A percentile compares a stretch with the other conserved stretches of the same genome.
Conservation (phyloP, 1,284 basidiomycete genomes). For the Ustilago shanxiensis region DNA sequence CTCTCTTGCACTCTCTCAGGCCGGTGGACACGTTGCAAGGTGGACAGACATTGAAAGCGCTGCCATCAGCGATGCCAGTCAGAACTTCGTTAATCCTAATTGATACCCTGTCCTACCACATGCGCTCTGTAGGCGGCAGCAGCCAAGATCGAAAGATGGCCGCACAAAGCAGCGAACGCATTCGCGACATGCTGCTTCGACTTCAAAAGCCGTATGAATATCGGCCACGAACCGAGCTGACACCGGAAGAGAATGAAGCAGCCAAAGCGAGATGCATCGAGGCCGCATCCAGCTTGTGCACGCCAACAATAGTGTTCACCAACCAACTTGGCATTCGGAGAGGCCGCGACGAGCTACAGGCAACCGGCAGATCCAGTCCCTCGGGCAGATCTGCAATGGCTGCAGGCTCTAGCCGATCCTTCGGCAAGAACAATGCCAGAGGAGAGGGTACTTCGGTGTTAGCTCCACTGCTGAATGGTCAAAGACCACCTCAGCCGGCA, state of each 20-base stretch:
- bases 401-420: slow-evolving; percentile 1
- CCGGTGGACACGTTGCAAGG: slow-evolving; percentile 28
- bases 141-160: slow-evolving; percentile 33
- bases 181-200: slow-evolving; percentile 32
- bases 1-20: slow-evolving; percentile 34
- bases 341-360: slow-evolving; percentile 16
- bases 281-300: slow-evolving; percentile 29
- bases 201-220: slow-evolving; percentile 42
- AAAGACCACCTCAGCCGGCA: slow-evolving; percentile 24
- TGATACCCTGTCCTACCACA: slow-evolving; percentile 44
- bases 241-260: slow-evolving; percentile 13
- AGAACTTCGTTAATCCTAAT: slow-evolving; percentile 42
- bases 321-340: slow-evolving; percentile 44
- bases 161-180: slow-evolving; percentile 21
- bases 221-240: slow-evolving; percentile 3
- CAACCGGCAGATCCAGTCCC: slow-evolving; percentile 16
- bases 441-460: slow-evolving; percentile 31
- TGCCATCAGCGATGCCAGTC: slow-evolving; percentile 20
- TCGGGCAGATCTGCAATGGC: slow-evolving; percentile 4
- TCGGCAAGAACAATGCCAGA: slow-evolving; percentile 2
- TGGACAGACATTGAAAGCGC: neutral
- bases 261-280: slow-evolving; percentile 7
- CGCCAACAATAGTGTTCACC: slow-evolving; percentile 42
- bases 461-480: slow-evolving; percentile 34
- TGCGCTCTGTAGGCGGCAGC: slow-evolving; percentile 23